Evolutionary conservation across 2,329 filamentous ascomycete genomes (phyloP), one percentile per base, ranked within the genome.

Genomic region (Ceratocystis smalleyi): DNA sequence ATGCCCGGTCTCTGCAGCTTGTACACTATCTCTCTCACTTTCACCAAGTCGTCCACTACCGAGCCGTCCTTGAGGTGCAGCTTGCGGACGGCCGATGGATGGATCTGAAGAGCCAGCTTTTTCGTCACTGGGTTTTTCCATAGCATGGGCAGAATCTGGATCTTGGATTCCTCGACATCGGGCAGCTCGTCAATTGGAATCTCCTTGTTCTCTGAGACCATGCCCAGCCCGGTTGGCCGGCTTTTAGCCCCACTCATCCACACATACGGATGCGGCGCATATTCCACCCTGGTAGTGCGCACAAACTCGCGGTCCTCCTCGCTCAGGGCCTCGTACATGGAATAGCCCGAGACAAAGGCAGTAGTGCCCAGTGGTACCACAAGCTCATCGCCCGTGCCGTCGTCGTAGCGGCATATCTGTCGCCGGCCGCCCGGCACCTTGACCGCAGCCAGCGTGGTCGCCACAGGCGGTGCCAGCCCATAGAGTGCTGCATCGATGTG

Each of bases 401-500:
- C 88, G 69, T 91, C 87, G 69, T 91, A 91, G 19, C 86, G 79
- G 27, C 88, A 77, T 1, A 78, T 86, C 71, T 90, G 86, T 15
- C 77, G 77, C 40, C 84, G 78, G 5, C 85, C 85, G 22, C 79
- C 77, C 0, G 88, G 88, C 0, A 91, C 87, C 47, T 79, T 78
- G n/a, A 90, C 87, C 0, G 88, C 88, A 65, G 91, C 78, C 27
- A 91, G 78, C 1, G 84, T 84, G 0, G 88, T 91, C 2, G 85
- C 87, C 30, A 84, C 79, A 1, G 88, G 87, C 2, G 88, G 87
- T n/a, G 87, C 82, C 5, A 90, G 79, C 19, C 82, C 85, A 71
- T 91, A 91, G 5, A 91, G 76, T 1, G 87, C 87, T 2, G 88
- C 87, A 70, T 91, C 87, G 63, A 91, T 90, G 72, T 91, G 87